A percentile compares a stretch with the other conserved stretches of the same genome.
These are phyloP conservation scores for Cunninghamia lanceolata DNA, from an alignment of 75 land plant genomes.

Conservation along the genomic window DNA sequence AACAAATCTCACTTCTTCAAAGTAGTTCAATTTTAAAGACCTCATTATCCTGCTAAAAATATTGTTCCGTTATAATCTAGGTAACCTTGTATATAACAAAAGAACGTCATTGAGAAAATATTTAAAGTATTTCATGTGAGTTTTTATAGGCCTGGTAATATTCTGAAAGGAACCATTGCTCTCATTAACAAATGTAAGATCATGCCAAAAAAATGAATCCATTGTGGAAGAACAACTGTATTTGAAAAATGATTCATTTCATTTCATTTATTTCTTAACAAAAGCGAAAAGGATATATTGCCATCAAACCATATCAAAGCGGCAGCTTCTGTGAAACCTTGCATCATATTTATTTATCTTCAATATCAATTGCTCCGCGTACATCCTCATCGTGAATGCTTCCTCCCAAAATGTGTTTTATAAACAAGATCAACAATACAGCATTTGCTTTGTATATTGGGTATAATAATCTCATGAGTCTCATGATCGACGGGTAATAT, in stretches of 20 bases:
- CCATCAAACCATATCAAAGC: background rate
- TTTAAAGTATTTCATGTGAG: background rate
- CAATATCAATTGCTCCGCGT: background rate
- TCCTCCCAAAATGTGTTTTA: background rate
- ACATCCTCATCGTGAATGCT: background rate
- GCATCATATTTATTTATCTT: background rate
- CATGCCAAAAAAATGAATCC: background rate
- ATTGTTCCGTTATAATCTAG: background rate
- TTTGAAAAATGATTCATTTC: background rate
- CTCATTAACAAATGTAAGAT: background rate
- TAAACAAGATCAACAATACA: background rate
- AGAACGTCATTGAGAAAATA: background rate
- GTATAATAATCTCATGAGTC: background rate
- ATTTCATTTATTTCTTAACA: background rate
- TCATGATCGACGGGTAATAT: background rate
- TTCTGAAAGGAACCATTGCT: background rate
- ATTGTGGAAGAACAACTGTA: background rate
- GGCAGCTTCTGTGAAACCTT: background rate
- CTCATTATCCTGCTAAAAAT: background rate
- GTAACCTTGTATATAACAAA: background rate
- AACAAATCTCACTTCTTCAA: background rate
- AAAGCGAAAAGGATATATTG: background rate
- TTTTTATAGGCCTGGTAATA: background rate
- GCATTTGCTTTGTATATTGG: background rate
- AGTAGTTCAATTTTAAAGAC: background rate